Conservation (phyloP, 2,329 filamentous ascomycete species). For the Aspergillus fischeri region DNA sequence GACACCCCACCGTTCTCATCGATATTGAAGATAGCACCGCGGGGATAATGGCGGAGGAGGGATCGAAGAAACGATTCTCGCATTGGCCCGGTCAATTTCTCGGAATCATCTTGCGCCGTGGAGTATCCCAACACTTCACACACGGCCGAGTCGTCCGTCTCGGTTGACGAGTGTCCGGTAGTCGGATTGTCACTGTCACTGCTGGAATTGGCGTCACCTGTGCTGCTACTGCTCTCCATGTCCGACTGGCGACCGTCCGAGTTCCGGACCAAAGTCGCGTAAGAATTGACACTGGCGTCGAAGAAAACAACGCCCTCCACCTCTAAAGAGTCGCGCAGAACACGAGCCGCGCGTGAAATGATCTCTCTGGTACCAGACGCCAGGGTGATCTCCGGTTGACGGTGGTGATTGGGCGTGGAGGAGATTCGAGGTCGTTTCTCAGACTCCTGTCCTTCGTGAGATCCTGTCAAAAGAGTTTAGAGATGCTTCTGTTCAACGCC, state of each 20-base stretch:
- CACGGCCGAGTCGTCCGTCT: not conserved
- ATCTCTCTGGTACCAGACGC: conserved; percentile 21
- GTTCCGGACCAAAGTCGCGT: conserved; percentile 14
- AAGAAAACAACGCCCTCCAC: conserved; percentile 38
- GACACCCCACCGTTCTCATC: conserved; percentile 11
- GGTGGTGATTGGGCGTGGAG: not conserved
- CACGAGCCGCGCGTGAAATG: conserved; percentile 44
- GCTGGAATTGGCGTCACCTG: not conserved
- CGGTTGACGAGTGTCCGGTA: not conserved
- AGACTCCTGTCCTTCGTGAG: not conserved
- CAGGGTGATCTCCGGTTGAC: conserved; percentile 8
- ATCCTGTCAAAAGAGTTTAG: not conserved
- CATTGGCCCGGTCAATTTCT: not conserved
- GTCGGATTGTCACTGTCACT: not conserved
- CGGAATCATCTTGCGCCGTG: not conserved
- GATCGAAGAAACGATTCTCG: conserved; percentile 3
- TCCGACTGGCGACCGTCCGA: conserved; percentile 4
- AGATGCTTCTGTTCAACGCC: no score
- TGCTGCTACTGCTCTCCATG: not conserved
- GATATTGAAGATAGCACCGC: conserved; percentile 15
- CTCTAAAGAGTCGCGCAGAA: conserved; percentile 42
- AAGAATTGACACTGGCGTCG: conserved; percentile 15
- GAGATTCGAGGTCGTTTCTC: not conserved
- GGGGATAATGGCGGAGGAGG: conserved; percentile 12
- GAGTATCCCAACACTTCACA: not conserved